Conservation (phyloP, 305 asterid species). For the Fraxinus velutina region DNA sequence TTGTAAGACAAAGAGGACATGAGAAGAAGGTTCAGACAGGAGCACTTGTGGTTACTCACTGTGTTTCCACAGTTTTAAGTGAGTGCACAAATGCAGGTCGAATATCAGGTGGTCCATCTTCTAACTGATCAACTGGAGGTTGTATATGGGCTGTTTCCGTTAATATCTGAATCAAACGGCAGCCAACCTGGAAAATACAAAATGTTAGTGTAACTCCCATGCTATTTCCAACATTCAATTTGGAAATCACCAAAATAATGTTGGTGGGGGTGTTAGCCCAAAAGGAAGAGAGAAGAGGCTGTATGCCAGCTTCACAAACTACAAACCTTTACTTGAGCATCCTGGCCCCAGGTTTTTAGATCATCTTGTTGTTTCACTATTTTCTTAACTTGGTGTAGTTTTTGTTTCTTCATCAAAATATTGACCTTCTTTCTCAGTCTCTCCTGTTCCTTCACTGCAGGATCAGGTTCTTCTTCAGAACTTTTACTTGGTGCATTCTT, state of each 20-base stretch:
- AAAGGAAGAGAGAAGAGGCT: neutral
- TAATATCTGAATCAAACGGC: constrained; percentile 80
- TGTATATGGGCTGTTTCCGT: constrained; percentile 85
- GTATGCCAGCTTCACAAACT: constrained; percentile 12
- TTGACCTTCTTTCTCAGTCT: constrained; percentile 64
- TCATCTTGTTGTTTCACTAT: constrained; percentile 66
- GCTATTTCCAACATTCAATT: constrained; percentile 11
- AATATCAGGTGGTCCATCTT: constrained; percentile 77
- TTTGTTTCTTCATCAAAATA: constrained; percentile 71
- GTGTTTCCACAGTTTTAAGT: constrained; percentile 64
- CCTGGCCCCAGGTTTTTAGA: constrained; percentile 86
- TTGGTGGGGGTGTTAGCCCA: neutral
- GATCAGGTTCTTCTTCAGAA: constrained; percentile 52
- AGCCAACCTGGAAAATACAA: constrained; percentile 60
- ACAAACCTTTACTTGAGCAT: constrained; percentile 70
- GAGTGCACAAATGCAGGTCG: constrained; percentile 92
- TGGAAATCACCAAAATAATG: neutral
- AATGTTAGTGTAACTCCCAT: constrained; percentile 9
- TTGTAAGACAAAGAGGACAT: constrained; percentile 8
- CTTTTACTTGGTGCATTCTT: constrained; percentile 55
- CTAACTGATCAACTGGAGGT: constrained; percentile 68
- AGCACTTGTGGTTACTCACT: constrained; percentile 45
- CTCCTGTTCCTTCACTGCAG: constrained; percentile 43
- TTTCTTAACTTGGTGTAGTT: constrained; percentile 55
- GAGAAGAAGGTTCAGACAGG: neutral